Percentiles rank a stretch among this genome's conserved stretches.
Evolutionary conservation across 257 asterid species (phyloP).

Genomic region (Plantago major): DNA sequence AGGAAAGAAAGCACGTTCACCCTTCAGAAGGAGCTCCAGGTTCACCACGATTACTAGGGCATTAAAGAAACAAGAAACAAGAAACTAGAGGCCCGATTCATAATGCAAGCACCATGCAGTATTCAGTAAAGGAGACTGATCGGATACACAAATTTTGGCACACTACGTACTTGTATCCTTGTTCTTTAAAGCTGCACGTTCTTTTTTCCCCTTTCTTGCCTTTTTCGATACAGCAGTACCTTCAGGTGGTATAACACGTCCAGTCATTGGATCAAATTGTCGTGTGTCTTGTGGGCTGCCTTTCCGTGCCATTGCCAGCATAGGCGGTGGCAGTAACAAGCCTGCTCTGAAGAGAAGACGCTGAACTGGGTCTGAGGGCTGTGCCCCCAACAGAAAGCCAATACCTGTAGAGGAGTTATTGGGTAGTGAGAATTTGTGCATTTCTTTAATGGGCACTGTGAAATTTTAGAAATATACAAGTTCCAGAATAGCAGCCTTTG

Average conservation of each 20-base stretch:
- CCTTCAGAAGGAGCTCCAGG: no score
- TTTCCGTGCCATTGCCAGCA: slow-evolving; percentile 87
- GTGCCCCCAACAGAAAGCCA: slow-evolving; percentile 99
- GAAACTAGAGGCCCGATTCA: no score
- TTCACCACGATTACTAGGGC: no score
- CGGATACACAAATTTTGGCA: slow-evolving; percentile 8
- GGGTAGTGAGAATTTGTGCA: not conserved
- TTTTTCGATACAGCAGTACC: slow-evolving; percentile 2
- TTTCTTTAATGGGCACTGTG: not conserved
- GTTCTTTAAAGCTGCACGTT: slow-evolving; percentile 28
- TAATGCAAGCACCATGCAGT: no score
- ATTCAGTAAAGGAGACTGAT: no score
- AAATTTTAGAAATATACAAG: not conserved
- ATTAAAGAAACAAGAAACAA: no score
- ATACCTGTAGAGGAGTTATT: slow-evolving; percentile 39
- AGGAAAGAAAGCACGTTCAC: no score
- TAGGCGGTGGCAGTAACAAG: slow-evolving; percentile 82
- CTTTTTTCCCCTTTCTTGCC: slow-evolving; percentile 9
- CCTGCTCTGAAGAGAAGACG: slow-evolving; percentile 89
- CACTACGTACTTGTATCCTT: slow-evolving; percentile 15
- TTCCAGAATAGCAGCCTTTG: not conserved
- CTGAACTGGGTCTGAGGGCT: slow-evolving; percentile 80
- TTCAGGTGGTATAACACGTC: slow-evolving; percentile 43
- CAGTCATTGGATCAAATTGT: slow-evolving; percentile 76
- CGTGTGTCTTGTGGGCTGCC: slow-evolving; percentile 84